phyloP scores from a whole-genome alignment of 1,284 basidiomycete species.

The Agaricales sp. region DNA sequence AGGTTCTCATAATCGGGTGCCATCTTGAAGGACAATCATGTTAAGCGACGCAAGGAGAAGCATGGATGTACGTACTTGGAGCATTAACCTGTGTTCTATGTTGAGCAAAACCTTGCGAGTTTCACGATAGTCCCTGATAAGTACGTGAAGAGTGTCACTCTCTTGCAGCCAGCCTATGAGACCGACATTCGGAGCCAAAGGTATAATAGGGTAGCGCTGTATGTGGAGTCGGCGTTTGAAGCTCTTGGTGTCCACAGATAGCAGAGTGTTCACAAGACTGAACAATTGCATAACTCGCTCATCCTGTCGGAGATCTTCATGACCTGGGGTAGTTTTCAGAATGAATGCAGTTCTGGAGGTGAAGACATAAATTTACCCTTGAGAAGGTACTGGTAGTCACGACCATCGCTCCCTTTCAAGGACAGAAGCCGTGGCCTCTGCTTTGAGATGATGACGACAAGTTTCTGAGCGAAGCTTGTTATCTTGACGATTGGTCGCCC shows the following conservation, averaged over 20 bases:
- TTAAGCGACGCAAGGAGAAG: not conserved
- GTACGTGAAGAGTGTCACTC: constrained; percentile 95
- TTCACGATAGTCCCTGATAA: constrained; percentile 94
- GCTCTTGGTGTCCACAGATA: constrained; percentile 88
- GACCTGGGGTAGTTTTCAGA: constrained; percentile 39
- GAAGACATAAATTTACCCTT: constrained; percentile 57
- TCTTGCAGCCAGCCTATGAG: constrained; percentile 94
- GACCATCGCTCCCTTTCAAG: constrained; percentile 86
- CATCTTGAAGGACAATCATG: constrained; percentile 52
- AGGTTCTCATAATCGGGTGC: constrained; percentile 97
- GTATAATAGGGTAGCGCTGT: constrained; percentile 89
- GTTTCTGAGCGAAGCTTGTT: constrained; percentile 73
- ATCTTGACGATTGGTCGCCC: constrained; percentile 85
- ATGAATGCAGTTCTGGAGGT: not conserved
- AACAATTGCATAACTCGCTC: constrained; percentile 99
- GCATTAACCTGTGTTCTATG: constrained; percentile 97
- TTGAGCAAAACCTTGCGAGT: constrained; percentile 94
- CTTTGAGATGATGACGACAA: constrained; percentile 95
- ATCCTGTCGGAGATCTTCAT: constrained; percentile 98
- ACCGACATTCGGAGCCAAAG: constrained; percentile 93
- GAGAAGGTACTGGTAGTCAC: constrained; percentile 87
- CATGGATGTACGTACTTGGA: constrained; percentile 52
- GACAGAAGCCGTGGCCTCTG: constrained; percentile 90
- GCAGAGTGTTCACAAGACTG: constrained; percentile 91
- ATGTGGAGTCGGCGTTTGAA: constrained; percentile 97